Evolutionary conservation across 805 yeast species (phyloP), one percentile per base, ranked within the genome.

Genomic region (Saturnispora saitoi): DNA sequence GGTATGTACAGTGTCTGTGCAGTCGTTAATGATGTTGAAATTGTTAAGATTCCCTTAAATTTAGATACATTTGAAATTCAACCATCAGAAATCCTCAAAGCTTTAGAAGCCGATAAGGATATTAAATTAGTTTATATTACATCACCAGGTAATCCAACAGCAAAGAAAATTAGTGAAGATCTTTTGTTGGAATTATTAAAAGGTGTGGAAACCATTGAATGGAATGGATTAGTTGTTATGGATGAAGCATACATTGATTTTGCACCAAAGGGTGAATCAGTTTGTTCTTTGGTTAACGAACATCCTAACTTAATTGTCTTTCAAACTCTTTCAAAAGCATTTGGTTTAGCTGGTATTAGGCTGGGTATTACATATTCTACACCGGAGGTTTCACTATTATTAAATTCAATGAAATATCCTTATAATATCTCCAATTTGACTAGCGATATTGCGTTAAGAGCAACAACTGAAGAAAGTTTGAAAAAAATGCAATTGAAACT

Each of bases 121-220:
- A 83, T 91, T 57, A 90, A 89, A 60, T 60, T 93, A 51, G 72
- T 85, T 2, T 91, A 87, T 62, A 68, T 91, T 53, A 91, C 98
- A 14, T 86, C 97, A 1, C 99, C 99, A 10, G 99, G 99, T 34
- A 93, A 93, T 64, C 99, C 99, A 32, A 91, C 99, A 0, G 96
- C 84, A 10, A 75, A 78, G 29, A 68, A 77, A 42, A 63, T 91
- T 41, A 70, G 75, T 17, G 70, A 73, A 7, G 63, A 61, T 0
- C 68, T 77, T 38, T 68, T 89, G 36, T 68, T 72, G 44, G 61
- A 70, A 47, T 58, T 86, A 2, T 61, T 83, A 47, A 53, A 65
- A 3, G 53, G 49, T 17, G 52, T 65, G 28, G 65, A 64, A 47
- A 68, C 71, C 38, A 67, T 65, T 4, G 59, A 67, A 47, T 81